A percentile compares a stretch with the other conserved stretches of the same genome.
Conservation (phyloP, 805 yeast genomes). For the Scheffersomyces ergatensis region DNA sequence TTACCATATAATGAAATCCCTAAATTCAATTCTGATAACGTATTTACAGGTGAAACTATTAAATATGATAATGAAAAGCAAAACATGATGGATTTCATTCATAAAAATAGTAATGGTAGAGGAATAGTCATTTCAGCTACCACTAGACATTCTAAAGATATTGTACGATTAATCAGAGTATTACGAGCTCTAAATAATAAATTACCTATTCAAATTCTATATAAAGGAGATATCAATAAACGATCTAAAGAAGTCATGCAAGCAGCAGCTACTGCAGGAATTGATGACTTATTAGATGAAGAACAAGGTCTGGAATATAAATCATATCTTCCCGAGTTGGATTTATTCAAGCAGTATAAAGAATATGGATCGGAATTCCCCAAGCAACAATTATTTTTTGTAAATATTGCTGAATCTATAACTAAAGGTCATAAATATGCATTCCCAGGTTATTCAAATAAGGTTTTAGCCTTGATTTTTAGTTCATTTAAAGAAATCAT, state of each 20-base stretch:
- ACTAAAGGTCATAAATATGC: slow-evolving; percentile 11
- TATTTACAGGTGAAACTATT: slow-evolving; percentile 7
- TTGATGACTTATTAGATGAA: slow-evolving; percentile 12
- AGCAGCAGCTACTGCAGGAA: slow-evolving; percentile 14
- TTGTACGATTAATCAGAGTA: slow-evolving; percentile 20
- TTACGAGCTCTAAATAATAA: slow-evolving; percentile 29
- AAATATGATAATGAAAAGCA: slow-evolving; percentile 10
- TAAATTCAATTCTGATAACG: not conserved
- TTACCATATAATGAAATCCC: slow-evolving; percentile 2
- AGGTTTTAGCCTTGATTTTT: slow-evolving; percentile 32
- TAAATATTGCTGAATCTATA: slow-evolving; percentile 20
- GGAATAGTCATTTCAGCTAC: slow-evolving; percentile 32
- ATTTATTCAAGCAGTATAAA: slow-evolving; percentile 9
- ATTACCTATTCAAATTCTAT: slow-evolving; percentile 32
- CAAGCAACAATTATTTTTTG: slow-evolving; percentile 24
- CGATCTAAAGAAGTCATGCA: slow-evolving; percentile 19
- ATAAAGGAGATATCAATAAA: slow-evolving; percentile 20
- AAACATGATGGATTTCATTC: slow-evolving; percentile 37
- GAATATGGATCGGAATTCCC: slow-evolving; percentile 21
- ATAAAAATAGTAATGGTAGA: slow-evolving; percentile 24
- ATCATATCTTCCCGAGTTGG: slow-evolving; percentile 15
- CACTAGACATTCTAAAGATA: slow-evolving; percentile 20
- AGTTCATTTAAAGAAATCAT: slow-evolving; percentile 32
- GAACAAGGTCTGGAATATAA: slow-evolving; percentile 13
- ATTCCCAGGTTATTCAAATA: slow-evolving; percentile 34